phyloP scores from a whole-genome alignment of 1,139 yeast species.

The Petasospora rhodanensis region DNA sequence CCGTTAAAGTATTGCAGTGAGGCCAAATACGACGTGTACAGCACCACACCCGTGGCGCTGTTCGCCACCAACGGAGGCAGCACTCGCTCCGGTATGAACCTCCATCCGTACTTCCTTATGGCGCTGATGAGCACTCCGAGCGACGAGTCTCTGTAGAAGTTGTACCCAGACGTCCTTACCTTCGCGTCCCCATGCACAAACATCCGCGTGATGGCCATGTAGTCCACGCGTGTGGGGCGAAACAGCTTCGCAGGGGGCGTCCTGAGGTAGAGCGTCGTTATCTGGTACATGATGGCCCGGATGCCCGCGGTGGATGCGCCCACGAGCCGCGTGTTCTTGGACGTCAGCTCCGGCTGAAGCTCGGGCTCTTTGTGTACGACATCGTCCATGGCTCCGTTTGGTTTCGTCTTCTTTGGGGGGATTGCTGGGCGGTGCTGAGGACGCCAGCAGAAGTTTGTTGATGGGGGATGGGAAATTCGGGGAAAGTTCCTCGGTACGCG shows the following conservation, averaged over 20 bases:
- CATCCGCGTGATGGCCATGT: slow-evolving; percentile 61
- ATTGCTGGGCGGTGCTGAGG: no score
- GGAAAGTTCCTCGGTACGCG: no score
- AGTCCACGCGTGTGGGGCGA: slow-evolving; percentile 87
- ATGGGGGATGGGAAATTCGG: no score
- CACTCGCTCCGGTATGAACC: slow-evolving; percentile 76
- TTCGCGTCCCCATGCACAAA: slow-evolving; percentile 25
- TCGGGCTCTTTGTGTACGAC: no score
- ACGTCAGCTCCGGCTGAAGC: slow-evolving; percentile 18
- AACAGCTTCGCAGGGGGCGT: slow-evolving; percentile 84
- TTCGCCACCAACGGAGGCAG: slow-evolving; percentile 86
- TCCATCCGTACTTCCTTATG: slow-evolving; percentile 76
- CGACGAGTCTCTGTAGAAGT: slow-evolving; percentile 69
- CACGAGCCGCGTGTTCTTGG: slow-evolving; percentile 21
- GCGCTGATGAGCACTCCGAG: slow-evolving; percentile 71
- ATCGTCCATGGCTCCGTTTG: no score
- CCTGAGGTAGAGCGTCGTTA: slow-evolving; percentile 72
- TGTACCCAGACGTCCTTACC: slow-evolving; percentile 42
- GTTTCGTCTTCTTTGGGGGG: no score
- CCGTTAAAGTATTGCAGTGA: slow-evolving; percentile 36
- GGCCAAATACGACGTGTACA: slow-evolving; percentile 76
- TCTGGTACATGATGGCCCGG: slow-evolving; percentile 73
- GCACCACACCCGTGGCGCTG: slow-evolving; percentile 78
- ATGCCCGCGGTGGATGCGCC: slow-evolving; percentile 28
- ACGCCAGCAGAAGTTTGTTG: no score